A percentile compares a stretch with the other conserved stretches of the same genome.
Evolutionary conservation across 225 moss, liverwort and hornwort species (phyloP).

Genomic region (Takakia lepidozioides): DNA sequence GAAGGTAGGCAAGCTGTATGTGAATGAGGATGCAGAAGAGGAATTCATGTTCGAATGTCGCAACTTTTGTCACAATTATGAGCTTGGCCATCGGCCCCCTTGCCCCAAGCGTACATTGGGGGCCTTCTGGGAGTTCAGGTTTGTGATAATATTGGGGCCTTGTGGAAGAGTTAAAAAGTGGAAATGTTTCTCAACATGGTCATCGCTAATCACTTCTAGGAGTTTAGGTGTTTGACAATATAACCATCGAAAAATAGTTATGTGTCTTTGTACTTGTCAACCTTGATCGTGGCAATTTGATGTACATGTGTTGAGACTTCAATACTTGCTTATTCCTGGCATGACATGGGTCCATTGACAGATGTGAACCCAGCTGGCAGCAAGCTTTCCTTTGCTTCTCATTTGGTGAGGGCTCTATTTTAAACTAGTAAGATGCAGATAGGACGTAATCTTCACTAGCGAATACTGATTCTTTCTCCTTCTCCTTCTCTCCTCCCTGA

Average conservation of each 20-base stretch:
- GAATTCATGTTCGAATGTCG: constrained; percentile 49
- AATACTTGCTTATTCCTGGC: too few species aligned
- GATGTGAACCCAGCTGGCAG: constrained; percentile 54
- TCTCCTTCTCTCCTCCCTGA: too few species aligned
- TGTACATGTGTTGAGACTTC: too few species aligned
- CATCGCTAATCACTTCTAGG: too few species aligned
- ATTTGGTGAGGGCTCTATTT: constrained; percentile 33
- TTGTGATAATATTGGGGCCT: constrained; percentile 8
- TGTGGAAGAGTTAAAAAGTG: too few species aligned
- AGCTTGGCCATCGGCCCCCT: constrained; percentile 40
- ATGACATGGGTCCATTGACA: constrained; percentile 11
- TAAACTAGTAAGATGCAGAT: neutral
- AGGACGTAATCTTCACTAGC: too few species aligned
- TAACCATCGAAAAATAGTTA: too few species aligned
- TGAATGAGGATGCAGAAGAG: constrained; percentile 55
- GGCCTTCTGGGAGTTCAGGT: constrained; percentile 54
- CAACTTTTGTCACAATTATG: constrained; percentile 38
- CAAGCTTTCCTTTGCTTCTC: constrained; percentile 51
- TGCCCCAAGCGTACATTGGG: constrained; percentile 53
- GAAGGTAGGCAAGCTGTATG: constrained; percentile 44
- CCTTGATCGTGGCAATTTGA: too few species aligned
- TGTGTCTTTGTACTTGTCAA: too few species aligned
- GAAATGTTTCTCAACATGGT: too few species aligned
- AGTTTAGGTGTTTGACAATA: too few species aligned
- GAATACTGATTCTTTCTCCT: too few species aligned